Evolutionary conservation across 495 filamentous ascomycete genomes (phyloP).

Genomic region (Parmelia sp.): DNA sequence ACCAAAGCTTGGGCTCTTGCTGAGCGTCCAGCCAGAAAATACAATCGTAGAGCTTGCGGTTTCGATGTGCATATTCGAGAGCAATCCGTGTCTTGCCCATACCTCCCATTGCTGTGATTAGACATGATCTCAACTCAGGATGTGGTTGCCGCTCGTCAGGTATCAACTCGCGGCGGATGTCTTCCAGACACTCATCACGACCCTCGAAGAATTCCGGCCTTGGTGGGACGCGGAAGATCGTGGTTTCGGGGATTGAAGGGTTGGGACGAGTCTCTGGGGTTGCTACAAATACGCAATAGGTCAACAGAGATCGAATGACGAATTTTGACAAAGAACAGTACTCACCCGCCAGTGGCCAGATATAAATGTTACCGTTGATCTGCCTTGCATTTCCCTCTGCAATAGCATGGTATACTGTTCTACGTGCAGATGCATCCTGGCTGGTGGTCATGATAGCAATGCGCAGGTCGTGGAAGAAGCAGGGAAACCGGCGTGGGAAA

Average conservation of each 20-base stretch:
- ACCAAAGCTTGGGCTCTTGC: neutral
- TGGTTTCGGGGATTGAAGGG: neutral
- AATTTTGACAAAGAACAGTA: neutral
- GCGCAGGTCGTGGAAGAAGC: neutral
- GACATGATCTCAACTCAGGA: neutral
- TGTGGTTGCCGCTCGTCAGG: neutral
- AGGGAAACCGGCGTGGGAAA: neutral
- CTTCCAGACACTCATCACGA: neutral
- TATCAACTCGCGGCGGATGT: neutral
- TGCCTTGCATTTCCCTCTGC: neutral
- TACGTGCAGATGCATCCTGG: neutral
- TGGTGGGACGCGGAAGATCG: neutral
- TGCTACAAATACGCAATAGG: neutral
- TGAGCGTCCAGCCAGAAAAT: slow-evolving; percentile 1
- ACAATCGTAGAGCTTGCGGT: neutral
- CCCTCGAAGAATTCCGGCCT: neutral
- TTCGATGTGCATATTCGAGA: neutral
- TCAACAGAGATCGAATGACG: neutral
- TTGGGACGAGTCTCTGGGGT: neutral
- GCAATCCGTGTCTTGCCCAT: slow-evolving; percentile 4
- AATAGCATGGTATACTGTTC: neutral
- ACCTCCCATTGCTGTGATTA: slow-evolving; percentile 6
- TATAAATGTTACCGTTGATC: neutral
- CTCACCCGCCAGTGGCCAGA: neutral
- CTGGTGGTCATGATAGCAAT: neutral